Evolutionary conservation across 306 rosid genomes (phyloP).

Genomic region (Quercus bicolor): DNA sequence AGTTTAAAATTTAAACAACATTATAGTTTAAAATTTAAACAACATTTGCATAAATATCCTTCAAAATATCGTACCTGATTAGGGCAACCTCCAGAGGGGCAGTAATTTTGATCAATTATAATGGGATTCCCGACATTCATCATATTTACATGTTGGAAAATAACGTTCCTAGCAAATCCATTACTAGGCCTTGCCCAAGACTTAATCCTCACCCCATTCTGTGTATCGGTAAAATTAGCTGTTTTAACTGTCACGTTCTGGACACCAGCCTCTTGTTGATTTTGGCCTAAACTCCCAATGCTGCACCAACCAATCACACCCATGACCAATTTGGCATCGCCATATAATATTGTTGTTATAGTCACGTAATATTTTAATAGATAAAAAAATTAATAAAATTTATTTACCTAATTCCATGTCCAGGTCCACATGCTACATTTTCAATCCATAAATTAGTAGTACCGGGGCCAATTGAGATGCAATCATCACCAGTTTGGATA

Average conservation of each 20-base stretch:
- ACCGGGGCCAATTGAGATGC: too few relatives aligned
- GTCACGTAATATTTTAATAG: not conserved
- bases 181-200: conserved; percentile 40
- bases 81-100: conserved; percentile 38
- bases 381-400: too few relatives aligned
- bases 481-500: too few relatives aligned
- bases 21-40: too few relatives aligned
- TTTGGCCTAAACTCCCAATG: conserved; percentile 51
- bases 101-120: conserved; percentile 51
- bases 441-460: conserved; percentile 36
- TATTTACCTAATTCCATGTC: conserved; percentile 58
- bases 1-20: too few relatives aligned
- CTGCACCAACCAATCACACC: conserved; percentile 12
- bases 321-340: not conserved
- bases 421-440: conserved; percentile 52
- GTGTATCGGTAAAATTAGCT: conserved; percentile 25
- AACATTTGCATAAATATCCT: too few relatives aligned
- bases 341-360: not conserved
- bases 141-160: too few relatives aligned
- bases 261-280: conserved; percentile 40
- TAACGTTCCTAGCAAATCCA: too few relatives aligned
- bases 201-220: conserved; percentile 49
- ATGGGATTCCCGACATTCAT: not conserved
- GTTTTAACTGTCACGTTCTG: conserved; percentile 52
- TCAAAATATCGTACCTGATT: conserved; percentile 20